Evolutionary conservation across 2,329 filamentous ascomycete genomes (phyloP), one percentile per base, ranked within the genome.

Genomic region (Diplodia seriata): DNA sequence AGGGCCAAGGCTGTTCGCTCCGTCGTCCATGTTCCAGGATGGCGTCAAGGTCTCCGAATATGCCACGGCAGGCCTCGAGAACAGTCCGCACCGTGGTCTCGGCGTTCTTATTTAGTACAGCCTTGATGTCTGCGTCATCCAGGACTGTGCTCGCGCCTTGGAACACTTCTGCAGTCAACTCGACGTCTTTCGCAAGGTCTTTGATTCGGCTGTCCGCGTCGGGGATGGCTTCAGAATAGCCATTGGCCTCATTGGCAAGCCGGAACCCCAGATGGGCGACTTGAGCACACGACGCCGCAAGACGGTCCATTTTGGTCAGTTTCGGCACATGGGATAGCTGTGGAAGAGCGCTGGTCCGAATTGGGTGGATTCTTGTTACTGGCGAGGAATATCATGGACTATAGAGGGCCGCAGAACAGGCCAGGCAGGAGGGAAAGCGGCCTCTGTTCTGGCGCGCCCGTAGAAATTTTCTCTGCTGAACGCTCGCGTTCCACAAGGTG

Each of bases 401-500:
- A 47, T 47, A 47, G 43, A n/a, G 20, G 43, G 43, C 43, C 43
- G 43, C 43, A 20, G 43, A 47, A 47, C 43, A 47, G 43, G 43
- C 12, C 31, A 36, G 18, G 26, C 43, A 11, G 43, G 43, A 20
- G n/a, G 43, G 43, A 47, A 47, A 47, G 43, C 43, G 18, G 18
- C 23, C 43, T 47, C 38, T 20, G 18, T 36, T 38, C 38, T 38
- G 26, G 26, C 23, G 43, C 43, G 20, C 15, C 12, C 9, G 56
- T 31, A 12, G 56, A 47, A 61, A 61, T 31, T 33, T 61, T 61
- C 26, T 49, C 40, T 15, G 26, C 57, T 50, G 57, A 49, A 61
- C 4, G 9, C 11, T 50, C 40, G 40, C 57, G 57, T 61, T 50
- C 26, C 57, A 61, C 57, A 61, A 61, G 26, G 14, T 29, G 40